Evolutionary conservation across 495 filamentous ascomycete species (phyloP).

Genomic region (Penicillium argentinense): DNA sequence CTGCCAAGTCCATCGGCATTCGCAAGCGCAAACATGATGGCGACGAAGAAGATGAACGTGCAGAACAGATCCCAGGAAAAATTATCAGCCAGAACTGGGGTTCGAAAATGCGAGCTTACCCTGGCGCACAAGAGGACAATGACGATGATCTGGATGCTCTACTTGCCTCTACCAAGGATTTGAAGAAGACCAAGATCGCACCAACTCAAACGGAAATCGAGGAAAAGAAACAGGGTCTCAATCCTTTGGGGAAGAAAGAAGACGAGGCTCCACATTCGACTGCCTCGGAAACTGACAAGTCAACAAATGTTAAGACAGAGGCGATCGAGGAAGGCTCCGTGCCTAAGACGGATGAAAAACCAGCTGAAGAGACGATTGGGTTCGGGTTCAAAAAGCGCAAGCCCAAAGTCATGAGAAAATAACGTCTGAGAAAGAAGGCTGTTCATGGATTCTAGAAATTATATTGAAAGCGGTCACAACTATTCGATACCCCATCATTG

Average conservation of each 20-base stretch:
- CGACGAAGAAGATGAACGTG: constrained; percentile 52
- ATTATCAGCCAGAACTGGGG: constrained; percentile 74
- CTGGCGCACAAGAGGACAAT: constrained; percentile 49
- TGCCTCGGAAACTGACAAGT: constrained; percentile 1
- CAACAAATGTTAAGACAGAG: constrained; percentile 27
- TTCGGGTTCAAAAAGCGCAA: constrained; percentile 93
- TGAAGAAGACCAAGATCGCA: constrained; percentile 40
- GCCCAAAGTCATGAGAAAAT: constrained; percentile 64
- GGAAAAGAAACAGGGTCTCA: constrained; percentile 7
- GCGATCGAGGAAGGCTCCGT: constrained; percentile 16
- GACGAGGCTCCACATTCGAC: constrained; percentile 2
- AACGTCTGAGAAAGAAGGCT: background rate
- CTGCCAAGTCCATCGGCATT: constrained; percentile 47
- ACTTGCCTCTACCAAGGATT: constrained; percentile 52
- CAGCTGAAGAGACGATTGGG: constrained; percentile 32
- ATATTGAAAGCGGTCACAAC: no score
- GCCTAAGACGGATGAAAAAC: constrained; percentile 17
- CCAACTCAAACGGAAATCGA: constrained; percentile 2
- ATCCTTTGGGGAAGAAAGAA: constrained; percentile 18
- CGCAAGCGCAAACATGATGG: constrained; percentile 67
- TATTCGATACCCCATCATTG: no score
- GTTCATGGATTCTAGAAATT: background rate
- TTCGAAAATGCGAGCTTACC: constrained; percentile 63
- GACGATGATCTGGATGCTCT: constrained; percentile 70
- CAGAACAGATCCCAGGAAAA: constrained; percentile 60